Base-by-base conservation (phyloP, 495 filamentous ascomycete species). In the Penicillium fimorum region DNA sequence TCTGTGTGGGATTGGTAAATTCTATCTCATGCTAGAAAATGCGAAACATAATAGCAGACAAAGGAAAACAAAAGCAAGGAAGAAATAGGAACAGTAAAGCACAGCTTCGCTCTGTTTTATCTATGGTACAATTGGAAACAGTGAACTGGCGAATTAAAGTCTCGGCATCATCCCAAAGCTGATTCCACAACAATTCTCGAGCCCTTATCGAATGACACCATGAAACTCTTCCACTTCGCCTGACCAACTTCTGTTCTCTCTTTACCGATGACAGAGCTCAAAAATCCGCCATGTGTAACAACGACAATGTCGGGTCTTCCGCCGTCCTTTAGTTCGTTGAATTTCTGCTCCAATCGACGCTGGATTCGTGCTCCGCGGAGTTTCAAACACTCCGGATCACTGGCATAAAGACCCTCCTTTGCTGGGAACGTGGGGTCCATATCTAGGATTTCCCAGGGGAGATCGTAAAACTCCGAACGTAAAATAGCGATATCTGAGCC, bases 271-370 rank as follows among this genome's bases (percentile, higher is more conserved):
- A 57, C 33, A 27, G 27, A 51, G n/a, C 33, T 54, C 35, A 64
- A 42, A 33, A 48, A 60, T 10, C 54, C 46, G 1, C 54, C 46
- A 57, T 60, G 61, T n/a, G 49, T 55, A 20, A 64, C 61, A 22
- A 64, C 47, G 33, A 52, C 58, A 48, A 64, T 57, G 40, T 60
- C 61, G 2, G 25, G 53, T 13, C 57, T 22, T 29, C 24, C 45
- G 13, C 27, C 45, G 8, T 33, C 38, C 10, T 48, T 44, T 18
- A 60, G 22, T 22, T 49, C 38, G 40, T 47, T 18, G 29, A 58
- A 62, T 9, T 52, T 11, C 30, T 50, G 10, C 13, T 51, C n/a
- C 27, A 62, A 10, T 2, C 22, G 30, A 22, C 46, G 7, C 59
- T 62, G 50, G 6, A 62, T 32, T 2, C 47, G 25, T 4, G 17